Evolutionary conservation across 1,139 yeast genomes (phyloP).

Genomic region (Suhomyces guaymorum): DNA sequence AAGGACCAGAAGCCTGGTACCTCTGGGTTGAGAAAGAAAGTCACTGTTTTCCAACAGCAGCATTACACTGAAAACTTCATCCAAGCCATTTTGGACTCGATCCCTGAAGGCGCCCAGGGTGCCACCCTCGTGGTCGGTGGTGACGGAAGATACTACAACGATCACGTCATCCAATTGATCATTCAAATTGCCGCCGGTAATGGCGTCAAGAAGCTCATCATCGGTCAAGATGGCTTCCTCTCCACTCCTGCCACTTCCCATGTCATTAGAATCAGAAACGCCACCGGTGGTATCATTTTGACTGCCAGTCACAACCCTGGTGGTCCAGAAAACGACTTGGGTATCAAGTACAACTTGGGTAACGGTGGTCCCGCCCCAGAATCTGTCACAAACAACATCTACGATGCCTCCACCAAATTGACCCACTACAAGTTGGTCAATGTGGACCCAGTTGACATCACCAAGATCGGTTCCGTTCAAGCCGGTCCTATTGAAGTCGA

Average conservation of each 20-base stretch:
- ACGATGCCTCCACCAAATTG: slow-evolving; percentile 63
- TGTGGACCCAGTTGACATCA: slow-evolving; percentile 62
- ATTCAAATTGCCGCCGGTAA: slow-evolving; percentile 87
- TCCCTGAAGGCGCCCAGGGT: slow-evolving; percentile 81
- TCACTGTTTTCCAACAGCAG: slow-evolving; percentile 74
- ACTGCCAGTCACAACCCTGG: slow-evolving; percentile 99
- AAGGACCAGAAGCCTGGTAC: slow-evolving; percentile 97
- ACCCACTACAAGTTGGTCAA: slow-evolving; percentile 58
- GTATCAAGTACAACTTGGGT: slow-evolving; percentile 91
- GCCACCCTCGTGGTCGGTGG: slow-evolving; percentile 92
- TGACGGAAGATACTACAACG: slow-evolving; percentile 93
- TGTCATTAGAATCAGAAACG: slow-evolving; percentile 66
- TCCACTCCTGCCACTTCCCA: slow-evolving; percentile 97
- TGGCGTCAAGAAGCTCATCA: slow-evolving; percentile 79
- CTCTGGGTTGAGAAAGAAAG: slow-evolving; percentile 92
- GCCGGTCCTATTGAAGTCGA: slow-evolving; percentile 60
- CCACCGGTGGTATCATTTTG: slow-evolving; percentile 91
- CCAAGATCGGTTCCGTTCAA: slow-evolving; percentile 53
- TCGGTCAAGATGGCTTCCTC: slow-evolving; percentile 85
- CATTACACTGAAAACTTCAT: slow-evolving; percentile 92
- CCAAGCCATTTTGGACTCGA: slow-evolving; percentile 80
- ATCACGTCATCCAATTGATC: slow-evolving; percentile 76
- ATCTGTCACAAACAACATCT: slow-evolving; percentile 84
- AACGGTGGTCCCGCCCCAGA: slow-evolving; percentile 99
- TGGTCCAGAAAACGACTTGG: slow-evolving; percentile 89